Conservation (phyloP, 1,284 basidiomycete species). For the Ceratobasidium sp. region DNA sequence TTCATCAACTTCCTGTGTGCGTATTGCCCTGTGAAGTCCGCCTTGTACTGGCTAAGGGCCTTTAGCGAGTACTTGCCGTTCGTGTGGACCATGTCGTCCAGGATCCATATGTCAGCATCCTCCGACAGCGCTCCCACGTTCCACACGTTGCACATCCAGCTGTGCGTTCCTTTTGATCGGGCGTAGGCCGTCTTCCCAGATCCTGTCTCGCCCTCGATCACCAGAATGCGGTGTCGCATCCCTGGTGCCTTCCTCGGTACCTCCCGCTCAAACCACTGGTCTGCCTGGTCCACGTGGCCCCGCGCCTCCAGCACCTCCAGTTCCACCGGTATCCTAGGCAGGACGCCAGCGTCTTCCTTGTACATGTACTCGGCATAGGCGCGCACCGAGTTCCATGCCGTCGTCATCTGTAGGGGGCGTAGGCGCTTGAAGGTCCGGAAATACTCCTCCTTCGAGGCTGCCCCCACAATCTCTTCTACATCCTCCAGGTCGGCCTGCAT, state of each 20-base stretch:
- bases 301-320: not conserved
- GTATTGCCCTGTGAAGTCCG: not conserved
- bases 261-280: not conserved
- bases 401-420: not conserved
- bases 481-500: not conserved
- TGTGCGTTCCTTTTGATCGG: not conserved
- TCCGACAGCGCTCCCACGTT: not conserved
- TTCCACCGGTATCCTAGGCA: not conserved
- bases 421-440: not conserved
- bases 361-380: not conserved
- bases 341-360: not conserved
- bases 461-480: not conserved
- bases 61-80: constrained; percentile 2
- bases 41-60: constrained; percentile 1
- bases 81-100: not conserved
- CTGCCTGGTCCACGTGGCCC: not conserved
- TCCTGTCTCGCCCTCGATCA: not conserved
- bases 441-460: not conserved
- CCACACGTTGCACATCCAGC: constrained; percentile 1
- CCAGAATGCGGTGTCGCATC: constrained; percentile 1
- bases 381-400: not conserved
- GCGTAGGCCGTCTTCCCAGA: not conserved
- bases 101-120: not conserved
- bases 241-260: not conserved
- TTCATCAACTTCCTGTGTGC: not conserved